Evolutionary conservation across 495 filamentous ascomycete genomes (phyloP), one percentile per base, ranked within the genome.

Genomic region (Friedmanniomyces endolithicus): DNA sequence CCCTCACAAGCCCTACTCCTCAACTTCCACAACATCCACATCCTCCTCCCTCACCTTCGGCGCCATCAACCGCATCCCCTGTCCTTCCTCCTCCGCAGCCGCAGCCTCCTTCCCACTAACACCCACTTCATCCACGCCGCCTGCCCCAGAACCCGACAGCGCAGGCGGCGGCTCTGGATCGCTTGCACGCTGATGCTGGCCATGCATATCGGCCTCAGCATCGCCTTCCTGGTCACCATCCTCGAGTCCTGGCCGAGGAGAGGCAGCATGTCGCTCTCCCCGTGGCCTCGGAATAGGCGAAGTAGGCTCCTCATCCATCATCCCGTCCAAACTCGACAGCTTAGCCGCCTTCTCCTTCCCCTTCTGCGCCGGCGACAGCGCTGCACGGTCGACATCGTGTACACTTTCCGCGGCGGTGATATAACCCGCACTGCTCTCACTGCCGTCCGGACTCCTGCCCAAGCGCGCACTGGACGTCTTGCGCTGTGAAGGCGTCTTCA

Each of bases 331-430:
- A 39, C 20, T 49, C 14, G 12, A 16, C 24, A 55, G 25, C n/a
- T 27, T 33, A 4, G 31, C 34, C 2, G 52, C 52, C 22, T 55
- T 55, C 52, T 55, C 52, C 43, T 29, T 48, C 4, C 56, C 50
- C 50, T 25, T 44, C 49, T 52, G 56, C 34, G 57, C 33, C 27
- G 37, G 47, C 11, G 8, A 31, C 4, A 47, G 24, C 27, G 24
- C 40, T 6, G 39, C 12, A 14, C 34, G 11, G 14, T 17, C 33
- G 3, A 8, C 27, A 20, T 22, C 50, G 41, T 7, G 11, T 16
- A 39, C 34, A 27, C 40, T 41, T 23, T 60, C 57, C 22, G 45
- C 48, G 33, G 57, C 57, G 1, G 57, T 60, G 48, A 46, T 50
- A 37, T 60, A 60, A 14, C 39, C 33, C 1, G 22, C n/a, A 16